Evolutionary conservation across 495 filamentous ascomycete species (phyloP).

Genomic region (Hypoxylon lenormandii): DNA sequence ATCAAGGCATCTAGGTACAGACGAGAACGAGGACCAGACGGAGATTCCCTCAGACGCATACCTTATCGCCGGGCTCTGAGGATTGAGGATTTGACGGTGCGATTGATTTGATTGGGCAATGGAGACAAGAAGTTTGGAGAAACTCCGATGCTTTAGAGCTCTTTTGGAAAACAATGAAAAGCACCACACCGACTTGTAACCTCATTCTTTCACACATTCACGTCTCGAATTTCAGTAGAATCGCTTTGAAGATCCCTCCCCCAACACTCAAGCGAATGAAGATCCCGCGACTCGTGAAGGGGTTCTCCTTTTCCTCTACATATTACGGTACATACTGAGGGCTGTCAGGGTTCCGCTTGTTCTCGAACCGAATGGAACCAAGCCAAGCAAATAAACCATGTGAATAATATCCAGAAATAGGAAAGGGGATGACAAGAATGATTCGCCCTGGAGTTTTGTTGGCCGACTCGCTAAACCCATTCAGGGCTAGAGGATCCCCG

Average conservation of each 20-base stretch:
- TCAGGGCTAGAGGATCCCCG: constrained; percentile 15
- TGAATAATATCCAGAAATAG: constrained; percentile 24
- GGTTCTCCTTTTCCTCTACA: constrained; percentile 2
- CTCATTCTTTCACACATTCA: no score
- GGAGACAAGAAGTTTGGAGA: neutral
- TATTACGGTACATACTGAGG: no score
- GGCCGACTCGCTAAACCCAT: constrained; percentile 19
- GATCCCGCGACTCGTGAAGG: neutral
- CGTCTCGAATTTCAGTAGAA: no score
- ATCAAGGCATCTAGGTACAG: neutral
- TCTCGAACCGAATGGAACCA: constrained; percentile 14
- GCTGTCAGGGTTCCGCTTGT: neutral
- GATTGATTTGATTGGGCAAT: neutral
- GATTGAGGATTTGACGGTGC: neutral
- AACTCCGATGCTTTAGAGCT: constrained; percentile 4
- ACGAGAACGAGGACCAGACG: no score
- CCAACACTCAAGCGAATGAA: neutral
- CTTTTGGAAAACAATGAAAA: neutral
- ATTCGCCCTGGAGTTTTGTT: constrained; percentile 45
- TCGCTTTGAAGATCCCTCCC: no score
- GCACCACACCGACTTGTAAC: neutral
- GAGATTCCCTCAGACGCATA: neutral
- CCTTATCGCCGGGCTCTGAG: neutral
- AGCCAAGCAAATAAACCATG: constrained; percentile 27
- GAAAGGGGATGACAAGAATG: neutral